Conservation (phyloP, 139 green algal species). For the Picochlorum sp. region DNA sequence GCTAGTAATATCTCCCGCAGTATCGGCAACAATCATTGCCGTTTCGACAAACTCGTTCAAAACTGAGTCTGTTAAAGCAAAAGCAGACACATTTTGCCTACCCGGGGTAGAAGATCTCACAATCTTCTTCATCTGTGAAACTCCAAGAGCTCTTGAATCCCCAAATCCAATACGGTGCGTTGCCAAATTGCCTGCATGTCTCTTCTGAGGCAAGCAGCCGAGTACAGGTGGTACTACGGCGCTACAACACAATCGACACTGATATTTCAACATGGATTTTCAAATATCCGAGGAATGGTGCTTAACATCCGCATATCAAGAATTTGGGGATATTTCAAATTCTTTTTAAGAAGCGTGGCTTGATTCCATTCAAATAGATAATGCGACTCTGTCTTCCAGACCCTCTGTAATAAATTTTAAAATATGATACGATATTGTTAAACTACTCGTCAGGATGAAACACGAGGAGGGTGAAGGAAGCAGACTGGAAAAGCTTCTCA, state of each 20-base stretch:
- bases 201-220: no score
- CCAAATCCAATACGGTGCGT: no score
- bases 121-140: no score
- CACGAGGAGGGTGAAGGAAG: slow-evolving; percentile 11
- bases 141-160: no score
- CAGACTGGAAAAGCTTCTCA: slow-evolving; percentile 58
- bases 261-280: background rate
- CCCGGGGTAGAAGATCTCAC: no score
- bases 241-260: background rate
- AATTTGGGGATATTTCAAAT: no score
- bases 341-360: no score
- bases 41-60: slow-evolving; percentile 31
- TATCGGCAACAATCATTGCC: slow-evolving; percentile 65
- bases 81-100: background rate
- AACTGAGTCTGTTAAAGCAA: background rate
- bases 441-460: slow-evolving; percentile 3
- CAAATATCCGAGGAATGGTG: background rate
- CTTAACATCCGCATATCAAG: background rate
- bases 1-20: slow-evolving; percentile 52
- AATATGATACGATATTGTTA: background rate
- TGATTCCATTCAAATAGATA: no score
- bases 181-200: no score
- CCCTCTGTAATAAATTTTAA: no score
- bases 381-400: no score
- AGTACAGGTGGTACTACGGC: no score